Conservation (phyloP, 768 basidiomycete species). For the Zangia roseola region DNA sequence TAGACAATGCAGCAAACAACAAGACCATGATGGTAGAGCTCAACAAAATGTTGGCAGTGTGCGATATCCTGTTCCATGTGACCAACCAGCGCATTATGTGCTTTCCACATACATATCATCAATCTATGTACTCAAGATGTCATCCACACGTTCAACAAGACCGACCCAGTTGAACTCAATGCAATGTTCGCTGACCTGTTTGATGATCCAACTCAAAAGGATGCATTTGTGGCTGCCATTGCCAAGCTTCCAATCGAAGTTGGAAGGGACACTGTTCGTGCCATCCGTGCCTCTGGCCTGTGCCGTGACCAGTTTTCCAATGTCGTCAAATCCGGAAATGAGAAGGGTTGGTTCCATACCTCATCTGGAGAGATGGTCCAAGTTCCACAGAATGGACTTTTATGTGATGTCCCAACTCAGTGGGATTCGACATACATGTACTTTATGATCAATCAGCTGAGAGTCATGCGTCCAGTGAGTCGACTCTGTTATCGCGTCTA, state of each 20-base stretch:
- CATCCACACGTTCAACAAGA: not conserved
- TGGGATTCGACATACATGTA: slow-evolving; percentile 43
- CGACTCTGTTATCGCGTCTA: too few species aligned
- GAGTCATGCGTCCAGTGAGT: not conserved
- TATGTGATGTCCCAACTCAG: slow-evolving; percentile 34
- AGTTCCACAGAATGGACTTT: slow-evolving; percentile 1
- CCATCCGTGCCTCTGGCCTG: not conserved
- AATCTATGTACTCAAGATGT: not conserved
- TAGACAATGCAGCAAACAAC: not conserved
- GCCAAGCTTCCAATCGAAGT: not conserved
- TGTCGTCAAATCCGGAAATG: not conserved
- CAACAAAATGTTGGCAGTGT: not conserved
- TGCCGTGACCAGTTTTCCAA: not conserved
- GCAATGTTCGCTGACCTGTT: not conserved
- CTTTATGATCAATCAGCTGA: slow-evolving; percentile 31
- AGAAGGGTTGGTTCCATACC: slow-evolving; percentile 2
- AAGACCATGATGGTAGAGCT: not conserved
- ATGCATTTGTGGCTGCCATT: not conserved
- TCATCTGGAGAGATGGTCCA: not conserved
- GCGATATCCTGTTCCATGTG: not conserved
- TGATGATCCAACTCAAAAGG: not conserved
- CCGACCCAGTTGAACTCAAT: not conserved
- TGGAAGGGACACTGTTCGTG: not conserved
- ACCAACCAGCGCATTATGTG: not conserved
- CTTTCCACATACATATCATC: not conserved